Evolutionary conservation across 2,329 filamentous ascomycete genomes (phyloP).

Genomic region (Sphaerostilbella broomeana): DNA sequence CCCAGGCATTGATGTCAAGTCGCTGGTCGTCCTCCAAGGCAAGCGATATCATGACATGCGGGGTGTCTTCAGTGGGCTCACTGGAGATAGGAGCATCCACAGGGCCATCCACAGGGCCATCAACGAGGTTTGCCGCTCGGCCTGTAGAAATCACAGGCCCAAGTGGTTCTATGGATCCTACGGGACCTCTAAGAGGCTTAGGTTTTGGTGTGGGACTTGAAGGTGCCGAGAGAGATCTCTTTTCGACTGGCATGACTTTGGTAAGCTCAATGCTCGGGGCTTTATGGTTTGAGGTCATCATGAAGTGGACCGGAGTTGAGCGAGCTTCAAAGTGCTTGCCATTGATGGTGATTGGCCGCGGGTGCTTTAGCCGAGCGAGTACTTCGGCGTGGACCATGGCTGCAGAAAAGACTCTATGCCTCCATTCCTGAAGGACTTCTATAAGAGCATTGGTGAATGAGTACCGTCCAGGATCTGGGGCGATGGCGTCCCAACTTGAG

Average conservation of each 20-base stretch:
- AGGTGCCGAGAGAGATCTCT: constrained; percentile 18
- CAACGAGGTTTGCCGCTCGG: constrained; percentile 20
- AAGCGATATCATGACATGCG: constrained; percentile 55
- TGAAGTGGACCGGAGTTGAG: constrained; percentile 55
- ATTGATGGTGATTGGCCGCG: constrained; percentile 50
- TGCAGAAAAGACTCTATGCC: constrained; percentile 47
- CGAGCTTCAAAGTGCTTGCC: constrained; percentile 52
- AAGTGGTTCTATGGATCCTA: not conserved
- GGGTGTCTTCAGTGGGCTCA: constrained; percentile 49
- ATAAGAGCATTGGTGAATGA: constrained; percentile 55
- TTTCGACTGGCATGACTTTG: constrained; percentile 24
- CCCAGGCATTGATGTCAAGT: constrained; percentile 52
- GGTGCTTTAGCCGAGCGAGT: constrained; percentile 53
- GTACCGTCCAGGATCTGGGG: constrained; percentile 52
- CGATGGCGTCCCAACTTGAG: constrained; percentile 56
- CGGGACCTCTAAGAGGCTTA: constrained; percentile 4
- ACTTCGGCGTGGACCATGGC: constrained; percentile 57
- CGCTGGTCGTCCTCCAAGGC: constrained; percentile 52
- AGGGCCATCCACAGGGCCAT: constrained; percentile 17
- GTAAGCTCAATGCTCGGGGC: constrained; percentile 52
- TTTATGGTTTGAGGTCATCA: constrained; percentile 56
- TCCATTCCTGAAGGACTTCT: constrained; percentile 53
- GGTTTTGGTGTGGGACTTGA: constrained; percentile 17
- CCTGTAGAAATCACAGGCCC: constrained; percentile 13
- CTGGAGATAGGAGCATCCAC: constrained; percentile 24